Conservation (phyloP, 352 stramenopile genomes). For the Pythium phragmitis region DNA sequence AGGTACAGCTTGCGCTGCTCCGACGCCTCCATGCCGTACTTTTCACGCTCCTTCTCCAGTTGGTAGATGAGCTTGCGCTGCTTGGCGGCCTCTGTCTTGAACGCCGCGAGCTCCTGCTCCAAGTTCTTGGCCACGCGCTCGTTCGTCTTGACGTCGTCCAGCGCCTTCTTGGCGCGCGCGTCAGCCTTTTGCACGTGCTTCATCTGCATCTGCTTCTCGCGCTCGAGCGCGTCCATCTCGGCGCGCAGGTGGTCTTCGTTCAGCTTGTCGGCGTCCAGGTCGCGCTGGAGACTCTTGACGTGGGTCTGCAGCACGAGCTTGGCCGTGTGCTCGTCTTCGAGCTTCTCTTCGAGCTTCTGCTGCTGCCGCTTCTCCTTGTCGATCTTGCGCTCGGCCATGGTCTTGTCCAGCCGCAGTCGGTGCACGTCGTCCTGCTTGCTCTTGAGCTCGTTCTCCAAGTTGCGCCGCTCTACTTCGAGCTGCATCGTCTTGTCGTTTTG, state of each 20-base stretch:
- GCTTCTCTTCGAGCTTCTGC: slow-evolving; percentile 88
- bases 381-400: slow-evolving; percentile 88
- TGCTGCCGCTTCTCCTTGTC: slow-evolving; percentile 86
- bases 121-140: slow-evolving; percentile 89
- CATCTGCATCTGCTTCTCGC: slow-evolving; percentile 82
- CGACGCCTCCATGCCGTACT: slow-evolving; percentile 83
- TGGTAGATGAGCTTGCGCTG: slow-evolving; percentile 72
- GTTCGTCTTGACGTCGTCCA: slow-evolving; percentile 91
- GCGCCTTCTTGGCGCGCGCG: slow-evolving; percentile 82
- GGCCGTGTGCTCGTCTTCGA: slow-evolving; percentile 88
- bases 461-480: slow-evolving; percentile 73
- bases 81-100: slow-evolving; percentile 85
- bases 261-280: slow-evolving; percentile 76
- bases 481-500: slow-evolving; percentile 89
- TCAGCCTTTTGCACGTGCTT: slow-evolving; percentile 85
- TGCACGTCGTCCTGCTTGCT: slow-evolving; percentile 79
- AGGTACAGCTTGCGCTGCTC: slow-evolving; percentile 35
- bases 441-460: slow-evolving; percentile 88
- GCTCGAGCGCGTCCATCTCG: slow-evolving; percentile 85
- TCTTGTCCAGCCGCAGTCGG: slow-evolving; percentile 86
- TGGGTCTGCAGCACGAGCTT: slow-evolving; percentile 84
- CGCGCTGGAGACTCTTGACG: slow-evolving; percentile 80
- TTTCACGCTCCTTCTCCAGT: slow-evolving; percentile 83
- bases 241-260: slow-evolving; percentile 69
- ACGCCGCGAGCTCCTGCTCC: slow-evolving; percentile 77